A percentile compares a stretch with the other conserved stretches of the same genome.
Conservation (phyloP, 257 asterid genomes). For the Nicotiana noctiflora region DNA sequence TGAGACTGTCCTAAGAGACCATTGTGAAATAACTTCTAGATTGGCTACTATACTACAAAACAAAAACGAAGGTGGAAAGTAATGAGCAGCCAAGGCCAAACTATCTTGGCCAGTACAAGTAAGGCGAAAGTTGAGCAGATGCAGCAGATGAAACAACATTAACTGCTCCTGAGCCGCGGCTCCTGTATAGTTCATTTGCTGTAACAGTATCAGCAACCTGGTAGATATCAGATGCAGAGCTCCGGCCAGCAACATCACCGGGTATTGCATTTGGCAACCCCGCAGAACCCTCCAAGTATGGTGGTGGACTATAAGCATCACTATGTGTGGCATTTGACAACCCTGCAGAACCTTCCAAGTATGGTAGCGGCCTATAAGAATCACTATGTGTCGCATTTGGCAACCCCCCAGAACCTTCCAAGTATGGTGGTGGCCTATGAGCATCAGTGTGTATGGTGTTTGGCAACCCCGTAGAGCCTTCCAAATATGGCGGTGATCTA, state of each 20-base stretch:
- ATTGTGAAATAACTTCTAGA: background rate
- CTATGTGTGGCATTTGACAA: constrained; percentile 28
- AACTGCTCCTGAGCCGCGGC: constrained; percentile 14
- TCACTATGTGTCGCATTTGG: background rate
- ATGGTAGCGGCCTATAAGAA: constrained; percentile 27
- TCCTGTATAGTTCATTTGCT: constrained; percentile 33
- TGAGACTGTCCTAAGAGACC: background rate
- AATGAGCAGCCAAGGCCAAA: background rate
- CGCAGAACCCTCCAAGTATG: background rate
- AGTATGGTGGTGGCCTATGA: constrained; percentile 18
- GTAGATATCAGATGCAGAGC: constrained; percentile 46
- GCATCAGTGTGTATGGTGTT: constrained; percentile 26
- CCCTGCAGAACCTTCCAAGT: constrained; percentile 44
- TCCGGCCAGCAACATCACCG: constrained; percentile 26
- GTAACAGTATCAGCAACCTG: constrained; percentile 53
- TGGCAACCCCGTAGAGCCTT: constrained; percentile 38
- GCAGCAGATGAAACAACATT: constrained; percentile 20
- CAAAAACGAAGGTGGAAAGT: background rate
- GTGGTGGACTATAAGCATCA: constrained; percentile 25
- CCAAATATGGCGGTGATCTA: constrained; percentile 28
- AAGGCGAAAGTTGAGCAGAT: constrained; percentile 33
- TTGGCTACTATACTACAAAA: background rate
- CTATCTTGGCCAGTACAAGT: constrained; percentile 26
- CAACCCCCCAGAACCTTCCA: background rate
- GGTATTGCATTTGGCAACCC: background rate